Evolutionary conservation across 192 early-diverging fungal species (phyloP), one percentile per base, ranked within the genome.

Genomic region (Linnemannia schmuckeri): DNA sequence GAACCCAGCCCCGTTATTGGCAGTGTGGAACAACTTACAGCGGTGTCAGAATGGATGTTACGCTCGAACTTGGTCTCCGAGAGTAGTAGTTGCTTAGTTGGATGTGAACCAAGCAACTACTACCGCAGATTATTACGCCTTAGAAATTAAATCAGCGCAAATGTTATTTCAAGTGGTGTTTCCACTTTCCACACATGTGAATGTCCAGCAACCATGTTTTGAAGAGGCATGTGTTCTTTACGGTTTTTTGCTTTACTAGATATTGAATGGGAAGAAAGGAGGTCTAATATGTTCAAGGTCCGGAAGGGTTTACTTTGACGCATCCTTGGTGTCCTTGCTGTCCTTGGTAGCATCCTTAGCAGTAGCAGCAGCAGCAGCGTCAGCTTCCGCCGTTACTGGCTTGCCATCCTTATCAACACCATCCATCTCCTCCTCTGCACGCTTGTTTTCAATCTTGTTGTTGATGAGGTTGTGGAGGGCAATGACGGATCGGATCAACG

Each of bases 381-480:
- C 61, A 66, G 61, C 61, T 66, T 66, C 61, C 30, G 76, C 20
- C 35, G 54, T 55, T 52, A 74, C 82, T 68, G 72, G 72, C 37
- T 78, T 77, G 70, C 74, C 79, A 27, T 80, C 84, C 70, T 81
- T 80, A 74, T 77, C 75, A 68, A 74, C 18, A 49, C 70, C 79
- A 73, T 86, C 84, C 70, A 86, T 46, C 33, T 86, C 84, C 63
- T 86, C 84, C 63, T 86, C 84, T 46, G 79, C 78, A 20, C 84
- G 74, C 88, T 88, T 88, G 52, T 98, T 97, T 89, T 96, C 95
- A 63, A 98, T 94, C 93, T 99, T 99, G 91, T 99, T 99, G 85
- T 97, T 95, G 83, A 99, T 99, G 46, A 99, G 88, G 80, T 97
- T 97, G 82, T 99, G 99, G 75, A 99, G 90, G 0, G 98, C 99